Evolutionary conservation across 139 green algal genomes (phyloP).

Genomic region (Coelastrella sp.): DNA sequence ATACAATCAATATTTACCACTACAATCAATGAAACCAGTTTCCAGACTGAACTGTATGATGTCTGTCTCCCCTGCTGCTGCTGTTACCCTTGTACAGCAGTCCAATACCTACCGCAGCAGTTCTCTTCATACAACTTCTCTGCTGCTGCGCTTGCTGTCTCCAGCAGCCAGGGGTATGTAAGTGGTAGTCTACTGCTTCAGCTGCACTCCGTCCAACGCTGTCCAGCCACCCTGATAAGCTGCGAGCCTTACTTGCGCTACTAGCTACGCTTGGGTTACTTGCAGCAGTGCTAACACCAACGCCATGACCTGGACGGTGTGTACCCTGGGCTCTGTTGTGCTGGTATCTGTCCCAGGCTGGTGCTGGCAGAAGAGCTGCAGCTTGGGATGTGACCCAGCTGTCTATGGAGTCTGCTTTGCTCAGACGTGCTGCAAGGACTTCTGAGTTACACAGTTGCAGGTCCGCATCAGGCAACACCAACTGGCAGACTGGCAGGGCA

Average conservation of each 20-base stretch:
- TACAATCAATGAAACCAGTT: neutral
- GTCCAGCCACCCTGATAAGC: neutral
- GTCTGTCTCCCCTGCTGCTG: neutral
- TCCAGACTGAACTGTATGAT: neutral
- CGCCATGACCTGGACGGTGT: no score
- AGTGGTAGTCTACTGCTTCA: no score
- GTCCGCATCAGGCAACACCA: neutral
- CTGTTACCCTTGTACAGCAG: no score
- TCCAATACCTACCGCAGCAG: neutral
- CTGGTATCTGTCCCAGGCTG: neutral
- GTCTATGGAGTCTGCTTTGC: neutral
- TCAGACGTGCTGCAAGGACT: neutral
- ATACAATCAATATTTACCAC: neutral
- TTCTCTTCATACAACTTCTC: neutral
- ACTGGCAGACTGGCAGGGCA: neutral
- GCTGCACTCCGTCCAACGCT: no score
- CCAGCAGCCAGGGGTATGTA: no score
- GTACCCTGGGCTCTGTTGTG: no score
- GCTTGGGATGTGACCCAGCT: slow-evolving; percentile 1
- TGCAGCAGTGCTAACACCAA: no score
- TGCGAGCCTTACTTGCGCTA: neutral
- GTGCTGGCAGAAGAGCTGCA: neutral
- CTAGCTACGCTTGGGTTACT: neutral
- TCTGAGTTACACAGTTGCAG: neutral
- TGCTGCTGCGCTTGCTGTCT: no score